Conservation (phyloP, 2,329 filamentous ascomycete genomes). For the Chaetomium globosum region DNA sequence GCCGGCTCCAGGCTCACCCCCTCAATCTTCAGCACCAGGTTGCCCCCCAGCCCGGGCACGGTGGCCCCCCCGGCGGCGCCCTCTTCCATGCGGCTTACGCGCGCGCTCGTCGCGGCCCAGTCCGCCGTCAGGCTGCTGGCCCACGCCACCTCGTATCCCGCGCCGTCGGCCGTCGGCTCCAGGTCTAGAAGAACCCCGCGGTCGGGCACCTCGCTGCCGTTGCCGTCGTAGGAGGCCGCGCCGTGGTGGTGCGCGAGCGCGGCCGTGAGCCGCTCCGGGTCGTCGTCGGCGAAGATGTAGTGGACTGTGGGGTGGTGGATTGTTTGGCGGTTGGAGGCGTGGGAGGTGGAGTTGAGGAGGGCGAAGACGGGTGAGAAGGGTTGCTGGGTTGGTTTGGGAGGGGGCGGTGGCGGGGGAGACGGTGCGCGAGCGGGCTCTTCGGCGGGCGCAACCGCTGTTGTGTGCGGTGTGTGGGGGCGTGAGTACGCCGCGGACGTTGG, state of each 20-base stretch:
- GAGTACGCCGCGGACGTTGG: conserved; percentile 30
- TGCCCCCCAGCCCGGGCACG: conserved; percentile 38
- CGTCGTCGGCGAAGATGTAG: conserved; percentile 93
- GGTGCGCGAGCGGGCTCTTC: conserved; percentile 21
- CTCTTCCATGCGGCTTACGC: conserved; percentile 48
- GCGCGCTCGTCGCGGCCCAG: conserved; percentile 64
- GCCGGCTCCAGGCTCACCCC: conserved; percentile 47
- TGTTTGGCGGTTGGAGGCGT: conserved; percentile 52
- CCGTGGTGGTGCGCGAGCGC: conserved; percentile 57
- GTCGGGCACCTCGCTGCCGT: conserved; percentile 37
- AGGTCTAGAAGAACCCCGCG: conserved; percentile 62
- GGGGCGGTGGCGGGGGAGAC: conserved; percentile 30
- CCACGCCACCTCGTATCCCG: conserved; percentile 60
- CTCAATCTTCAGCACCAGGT: conserved; percentile 64
- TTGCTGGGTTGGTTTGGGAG: conserved; percentile 39
- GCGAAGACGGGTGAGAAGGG: conserved; percentile 82
- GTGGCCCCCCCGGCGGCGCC: conserved; percentile 38
- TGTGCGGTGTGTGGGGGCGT: conserved; percentile 27
- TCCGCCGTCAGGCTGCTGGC: conserved; percentile 72
- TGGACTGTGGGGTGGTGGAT: conserved; percentile 84
- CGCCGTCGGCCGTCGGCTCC: conserved; percentile 45
- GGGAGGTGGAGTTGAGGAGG: conserved; percentile 75
- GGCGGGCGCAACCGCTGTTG: conserved; percentile 10
- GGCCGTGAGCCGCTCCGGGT: conserved; percentile 72
- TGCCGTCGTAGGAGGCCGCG: conserved; percentile 32